Percentiles rank a stretch among this genome's conserved stretches.
Evolutionary conservation across 163 green algal genomes (phyloP).

Genomic region (Scenedesmus sp.): DNA sequence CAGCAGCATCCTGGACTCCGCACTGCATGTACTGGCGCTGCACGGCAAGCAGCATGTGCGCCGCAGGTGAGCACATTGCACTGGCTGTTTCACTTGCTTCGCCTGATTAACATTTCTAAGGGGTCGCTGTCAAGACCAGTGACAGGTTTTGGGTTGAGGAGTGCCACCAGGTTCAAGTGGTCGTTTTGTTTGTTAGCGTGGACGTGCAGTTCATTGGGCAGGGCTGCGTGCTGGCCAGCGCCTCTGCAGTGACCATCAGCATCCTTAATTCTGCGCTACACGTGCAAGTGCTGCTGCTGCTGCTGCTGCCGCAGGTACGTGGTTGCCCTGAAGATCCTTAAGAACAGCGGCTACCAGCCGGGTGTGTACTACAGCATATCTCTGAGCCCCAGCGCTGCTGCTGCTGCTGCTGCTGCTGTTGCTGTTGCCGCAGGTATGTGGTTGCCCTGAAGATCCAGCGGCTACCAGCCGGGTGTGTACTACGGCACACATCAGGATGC

Average conservation of each 20-base stretch:
- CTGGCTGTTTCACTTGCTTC: background rate
- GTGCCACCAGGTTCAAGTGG: no score
- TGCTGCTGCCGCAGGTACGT: background rate
- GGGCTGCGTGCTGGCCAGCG: no score
- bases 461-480: background rate
- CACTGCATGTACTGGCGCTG: constrained; percentile 27
- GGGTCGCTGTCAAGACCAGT: no score
- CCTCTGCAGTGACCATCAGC: no score
- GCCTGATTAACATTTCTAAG: no score
- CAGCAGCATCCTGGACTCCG: constrained; percentile 33
- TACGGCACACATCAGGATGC: background rate
- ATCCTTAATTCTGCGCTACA: no score
- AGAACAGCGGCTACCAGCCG: background rate
- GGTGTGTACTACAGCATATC: background rate
- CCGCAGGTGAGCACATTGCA: constrained; percentile 1
- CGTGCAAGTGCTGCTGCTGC: no score
- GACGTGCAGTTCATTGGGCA: no score
- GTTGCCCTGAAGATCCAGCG: background rate
- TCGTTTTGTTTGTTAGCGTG: no score
- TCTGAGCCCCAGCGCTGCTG: background rate
- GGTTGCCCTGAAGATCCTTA: background rate
- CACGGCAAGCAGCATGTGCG: constrained; percentile 53
- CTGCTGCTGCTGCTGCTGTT: background rate
- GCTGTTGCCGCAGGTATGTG: background rate
- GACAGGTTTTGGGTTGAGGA: no score